Conservation (phyloP, 768 basidiomycete genomes). For the Podaxis sp. region DNA sequence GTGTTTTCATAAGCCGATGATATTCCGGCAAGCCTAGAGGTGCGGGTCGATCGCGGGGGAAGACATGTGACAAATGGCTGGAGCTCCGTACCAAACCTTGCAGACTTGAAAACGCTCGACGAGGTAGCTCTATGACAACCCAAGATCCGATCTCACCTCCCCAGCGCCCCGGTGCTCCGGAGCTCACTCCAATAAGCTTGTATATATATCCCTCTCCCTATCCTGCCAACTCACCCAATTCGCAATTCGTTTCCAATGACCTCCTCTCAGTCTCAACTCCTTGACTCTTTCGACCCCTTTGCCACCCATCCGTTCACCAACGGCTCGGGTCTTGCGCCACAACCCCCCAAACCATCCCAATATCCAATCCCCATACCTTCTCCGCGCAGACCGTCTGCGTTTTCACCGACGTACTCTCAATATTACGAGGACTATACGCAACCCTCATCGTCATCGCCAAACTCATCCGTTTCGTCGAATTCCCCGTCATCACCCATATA, state of each 20-base stretch:
- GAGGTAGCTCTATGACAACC: not conserved
- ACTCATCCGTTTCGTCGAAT: slow-evolving; percentile 20
- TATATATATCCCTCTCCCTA: slow-evolving; percentile 4
- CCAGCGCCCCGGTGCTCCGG: slow-evolving; percentile 7
- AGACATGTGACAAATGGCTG: slow-evolving; percentile 7
- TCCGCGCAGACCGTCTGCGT: slow-evolving; percentile 20
- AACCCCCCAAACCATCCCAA: slow-evolving; percentile 45
- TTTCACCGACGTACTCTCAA: slow-evolving; percentile 18
- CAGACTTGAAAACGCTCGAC: not conserved
- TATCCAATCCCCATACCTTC: slow-evolving; percentile 45
- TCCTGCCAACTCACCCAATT: slow-evolving; percentile 9
- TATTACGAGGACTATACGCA: slow-evolving; percentile 15
- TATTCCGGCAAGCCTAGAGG: slow-evolving; percentile 8
- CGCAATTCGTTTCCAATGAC: slow-evolving; percentile 10
- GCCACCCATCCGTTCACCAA: slow-evolving; percentile 61
- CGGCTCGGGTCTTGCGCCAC: slow-evolving; percentile 36
- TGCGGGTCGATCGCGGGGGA: slow-evolving; percentile 9
- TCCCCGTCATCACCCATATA: slow-evolving; percentile 20
- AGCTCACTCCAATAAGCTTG: not conserved
- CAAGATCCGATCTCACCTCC: slow-evolving; percentile 14
- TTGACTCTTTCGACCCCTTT: slow-evolving; percentile 56
- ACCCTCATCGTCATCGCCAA: slow-evolving; percentile 24
- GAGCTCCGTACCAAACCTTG: not conserved
- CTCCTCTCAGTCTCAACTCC: slow-evolving; percentile 29
- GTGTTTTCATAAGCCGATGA: slow-evolving; percentile 10